Evolutionary conservation across 2,329 filamentous ascomycete genomes (phyloP).

Genomic region (Microsporum ferrugineum): DNA sequence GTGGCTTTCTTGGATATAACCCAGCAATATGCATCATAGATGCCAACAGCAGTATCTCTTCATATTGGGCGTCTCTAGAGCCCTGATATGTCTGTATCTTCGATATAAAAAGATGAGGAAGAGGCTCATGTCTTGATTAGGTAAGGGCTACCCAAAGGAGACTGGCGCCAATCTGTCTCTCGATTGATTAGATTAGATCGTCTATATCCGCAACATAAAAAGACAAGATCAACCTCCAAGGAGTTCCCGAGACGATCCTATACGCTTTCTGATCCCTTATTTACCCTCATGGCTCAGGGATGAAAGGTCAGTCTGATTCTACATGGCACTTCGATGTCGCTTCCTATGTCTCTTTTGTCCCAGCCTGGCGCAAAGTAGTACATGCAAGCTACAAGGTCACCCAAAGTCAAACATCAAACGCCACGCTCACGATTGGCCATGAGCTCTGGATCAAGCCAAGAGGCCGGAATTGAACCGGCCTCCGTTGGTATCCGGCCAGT

Average conservation of each 20-base stretch:
- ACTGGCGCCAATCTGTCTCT: neutral
- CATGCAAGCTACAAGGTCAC: neutral
- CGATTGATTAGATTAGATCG: neutral
- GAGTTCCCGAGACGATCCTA: neutral
- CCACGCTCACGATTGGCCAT: conserved; percentile 11
- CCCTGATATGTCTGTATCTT: neutral
- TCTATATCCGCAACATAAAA: neutral
- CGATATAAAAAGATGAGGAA: neutral
- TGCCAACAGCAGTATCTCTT: neutral
- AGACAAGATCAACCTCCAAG: neutral
- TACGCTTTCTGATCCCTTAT: neutral
- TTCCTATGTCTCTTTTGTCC: neutral
- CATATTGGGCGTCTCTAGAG: neutral
- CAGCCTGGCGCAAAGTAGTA: neutral
- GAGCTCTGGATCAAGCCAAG: conserved; percentile 21
- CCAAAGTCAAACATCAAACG: neutral
- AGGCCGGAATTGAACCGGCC: conserved; percentile 36
- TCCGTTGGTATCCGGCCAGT: conserved; percentile 18
- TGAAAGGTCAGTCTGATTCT: neutral
- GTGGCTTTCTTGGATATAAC: neutral
- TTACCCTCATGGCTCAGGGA: neutral
- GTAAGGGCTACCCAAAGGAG: neutral
- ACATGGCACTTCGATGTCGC: neutral
- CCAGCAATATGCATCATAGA: conserved; percentile 9
- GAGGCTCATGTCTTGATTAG: neutral